phyloP scores from a whole-genome alignment of 2,329 filamentous ascomycete genomes.

The Cladosporium oxysporum region DNA sequence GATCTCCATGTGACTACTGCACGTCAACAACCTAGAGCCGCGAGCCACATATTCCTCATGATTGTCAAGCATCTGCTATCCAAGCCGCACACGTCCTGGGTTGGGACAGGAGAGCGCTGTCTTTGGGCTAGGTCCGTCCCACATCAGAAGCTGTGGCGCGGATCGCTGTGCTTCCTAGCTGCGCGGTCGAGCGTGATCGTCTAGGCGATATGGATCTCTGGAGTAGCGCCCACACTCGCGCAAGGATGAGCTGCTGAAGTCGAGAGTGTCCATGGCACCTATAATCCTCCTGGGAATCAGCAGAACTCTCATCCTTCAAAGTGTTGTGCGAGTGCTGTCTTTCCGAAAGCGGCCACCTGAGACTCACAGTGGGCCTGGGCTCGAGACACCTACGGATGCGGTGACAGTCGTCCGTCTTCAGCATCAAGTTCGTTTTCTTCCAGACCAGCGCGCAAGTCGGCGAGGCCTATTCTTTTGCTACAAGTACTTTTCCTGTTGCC shows the following conservation, averaged over 20 bases:
- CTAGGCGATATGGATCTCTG: slow-evolving; percentile 32
- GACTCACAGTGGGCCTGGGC: slow-evolving; percentile 33
- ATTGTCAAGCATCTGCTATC: slow-evolving; percentile 14
- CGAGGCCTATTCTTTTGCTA: slow-evolving; percentile 27
- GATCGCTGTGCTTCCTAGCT: slow-evolving; percentile 32
- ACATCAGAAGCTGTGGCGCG: slow-evolving; percentile 36
- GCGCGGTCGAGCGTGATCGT: slow-evolving; percentile 32
- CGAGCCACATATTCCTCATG: slow-evolving; percentile 6
- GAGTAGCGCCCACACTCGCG: slow-evolving; percentile 28
- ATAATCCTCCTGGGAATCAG: slow-evolving; percentile 26
- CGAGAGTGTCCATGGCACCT: slow-evolving; percentile 22
- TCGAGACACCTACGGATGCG: slow-evolving; percentile 38
- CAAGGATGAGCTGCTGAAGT: slow-evolving; percentile 28
- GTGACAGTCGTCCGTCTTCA: slow-evolving; percentile 35
- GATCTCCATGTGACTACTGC: slow-evolving; percentile 31
- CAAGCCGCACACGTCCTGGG: slow-evolving; percentile 9
- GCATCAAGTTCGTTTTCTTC: slow-evolving; percentile 24
- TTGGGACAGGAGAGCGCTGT: slow-evolving; percentile 11
- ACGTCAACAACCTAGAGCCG: slow-evolving; percentile 27
- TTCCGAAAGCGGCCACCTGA: slow-evolving; percentile 38
- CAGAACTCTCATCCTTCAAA: slow-evolving; percentile 25
- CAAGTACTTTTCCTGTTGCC: slow-evolving; percentile 33
- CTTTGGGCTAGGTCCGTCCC: slow-evolving; percentile 28
- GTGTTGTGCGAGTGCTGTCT: slow-evolving; percentile 27
- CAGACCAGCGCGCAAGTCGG: slow-evolving; percentile 10